phyloP scores from a whole-genome alignment of 2,329 filamentous ascomycete genomes.

The Neofusicoccum kwambonambiense region DNA sequence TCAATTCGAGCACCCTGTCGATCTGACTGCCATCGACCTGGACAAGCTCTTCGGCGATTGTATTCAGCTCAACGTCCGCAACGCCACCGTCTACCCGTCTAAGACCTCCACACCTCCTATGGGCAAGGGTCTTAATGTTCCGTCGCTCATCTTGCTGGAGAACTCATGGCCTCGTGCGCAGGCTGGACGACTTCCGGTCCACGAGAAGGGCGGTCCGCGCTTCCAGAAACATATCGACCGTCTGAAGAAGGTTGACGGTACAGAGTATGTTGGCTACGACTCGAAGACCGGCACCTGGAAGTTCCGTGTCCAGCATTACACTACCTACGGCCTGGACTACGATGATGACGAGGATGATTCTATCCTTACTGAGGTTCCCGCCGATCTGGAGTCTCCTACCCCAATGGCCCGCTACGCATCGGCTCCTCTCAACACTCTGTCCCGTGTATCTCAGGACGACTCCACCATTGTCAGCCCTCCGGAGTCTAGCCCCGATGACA shows the following conservation, averaged over 20 bases:
- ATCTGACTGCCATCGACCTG: conserved; percentile 75
- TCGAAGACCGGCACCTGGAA: conserved; percentile 79
- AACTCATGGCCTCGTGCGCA: conserved; percentile 85
- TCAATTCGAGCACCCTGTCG: conserved; percentile 72
- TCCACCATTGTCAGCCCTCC: conserved; percentile 37
- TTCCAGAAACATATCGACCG: conserved; percentile 81
- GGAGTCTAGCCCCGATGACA: conserved; percentile 52
- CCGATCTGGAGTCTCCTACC: conserved; percentile 44
- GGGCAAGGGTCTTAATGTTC: conserved; percentile 89
- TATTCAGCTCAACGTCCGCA: conserved; percentile 72
- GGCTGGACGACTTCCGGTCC: conserved; percentile 34
- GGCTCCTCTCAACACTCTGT: conserved; percentile 19
- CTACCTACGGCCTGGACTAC: conserved; percentile 86
- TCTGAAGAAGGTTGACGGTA: conserved; percentile 75
- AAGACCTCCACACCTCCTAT: conserved; percentile 69
- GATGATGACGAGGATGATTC: conserved; percentile 56
- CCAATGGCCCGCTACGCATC: conserved; percentile 34
- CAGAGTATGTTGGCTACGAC: conserved; percentile 79
- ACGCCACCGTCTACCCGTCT: conserved; percentile 80
- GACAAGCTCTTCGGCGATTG: conserved; percentile 77
- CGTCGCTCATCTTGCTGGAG: conserved; percentile 80
- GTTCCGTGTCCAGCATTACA: conserved; percentile 95
- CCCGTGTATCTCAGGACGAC: conserved; percentile 29
- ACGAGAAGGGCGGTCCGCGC: conserved; percentile 48
- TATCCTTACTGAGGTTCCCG: conserved; percentile 37